phyloP scores from a whole-genome alignment of 208 protist genomes.

The Leptomonas pyrrhocoris region DNA sequence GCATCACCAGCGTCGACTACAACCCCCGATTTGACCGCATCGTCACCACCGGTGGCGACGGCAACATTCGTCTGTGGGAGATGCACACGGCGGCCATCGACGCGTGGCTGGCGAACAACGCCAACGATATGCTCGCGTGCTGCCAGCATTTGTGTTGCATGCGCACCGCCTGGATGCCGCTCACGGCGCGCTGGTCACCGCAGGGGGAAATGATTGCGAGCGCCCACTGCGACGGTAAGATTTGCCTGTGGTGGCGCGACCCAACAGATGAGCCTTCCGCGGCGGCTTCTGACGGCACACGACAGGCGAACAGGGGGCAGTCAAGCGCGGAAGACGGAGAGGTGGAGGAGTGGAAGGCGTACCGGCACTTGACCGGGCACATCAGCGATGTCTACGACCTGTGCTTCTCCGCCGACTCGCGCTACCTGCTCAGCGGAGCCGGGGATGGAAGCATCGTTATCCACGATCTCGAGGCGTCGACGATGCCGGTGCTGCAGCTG shows the following conservation, averaged over 20 bases:
- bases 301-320: neutral
- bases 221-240: slow-evolving; percentile 82
- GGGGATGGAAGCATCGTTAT: slow-evolving; percentile 83
- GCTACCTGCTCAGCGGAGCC: slow-evolving; percentile 75
- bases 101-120: slow-evolving; percentile 63
- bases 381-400: slow-evolving; percentile 88
- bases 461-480: slow-evolving; percentile 73
- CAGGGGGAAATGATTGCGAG: slow-evolving; percentile 80
- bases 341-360: slow-evolving; percentile 85
- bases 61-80: slow-evolving; percentile 75
- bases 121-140: slow-evolving; percentile 73
- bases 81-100: slow-evolving; percentile 48
- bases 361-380: slow-evolving; percentile 82
- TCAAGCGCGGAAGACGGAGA: slow-evolving; percentile 19
- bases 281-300: neutral
- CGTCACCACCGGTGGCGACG: slow-evolving; percentile 84
- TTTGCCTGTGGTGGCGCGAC: slow-evolving; percentile 87
- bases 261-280: slow-evolving; percentile 14
- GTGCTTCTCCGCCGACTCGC: slow-evolving; percentile 84
- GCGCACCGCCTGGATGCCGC: slow-evolving; percentile 74
- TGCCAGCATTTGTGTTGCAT: slow-evolving; percentile 62
- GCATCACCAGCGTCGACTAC: slow-evolving; percentile 85
- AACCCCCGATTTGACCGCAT: slow-evolving; percentile 53
- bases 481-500: slow-evolving; percentile 74
- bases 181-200: slow-evolving; percentile 86